Evolutionary conservation across 106 monocot species (phyloP).

Genomic region (Allium cepa): DNA sequence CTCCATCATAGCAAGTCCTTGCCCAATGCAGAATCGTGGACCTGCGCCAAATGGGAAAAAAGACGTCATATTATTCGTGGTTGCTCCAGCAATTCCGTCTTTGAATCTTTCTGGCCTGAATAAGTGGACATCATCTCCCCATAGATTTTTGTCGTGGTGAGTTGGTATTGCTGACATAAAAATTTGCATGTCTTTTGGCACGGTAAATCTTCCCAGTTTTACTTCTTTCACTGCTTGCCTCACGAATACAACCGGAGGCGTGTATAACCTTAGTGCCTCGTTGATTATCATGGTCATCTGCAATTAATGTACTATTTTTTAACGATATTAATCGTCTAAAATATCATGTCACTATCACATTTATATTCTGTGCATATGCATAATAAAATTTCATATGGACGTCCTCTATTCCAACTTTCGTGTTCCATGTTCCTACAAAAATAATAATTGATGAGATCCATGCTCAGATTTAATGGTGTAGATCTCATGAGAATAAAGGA

Average conservation of each 20-base stretch:
- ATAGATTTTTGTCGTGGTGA: slow-evolving; percentile 16
- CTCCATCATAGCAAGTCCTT: slow-evolving; percentile 22
- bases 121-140: slow-evolving; percentile 21
- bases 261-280: slow-evolving; percentile 45
- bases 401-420: too few species aligned
- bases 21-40: slow-evolving; percentile 18
- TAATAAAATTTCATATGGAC: too few species aligned
- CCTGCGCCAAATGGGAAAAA: slow-evolving; percentile 21
- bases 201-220: slow-evolving; percentile 15
- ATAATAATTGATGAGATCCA: too few species aligned
- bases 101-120: slow-evolving; percentile 24
- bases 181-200: slow-evolving; percentile 23
- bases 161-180: slow-evolving; percentile 15
- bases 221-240: not conserved
- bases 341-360: too few species aligned
- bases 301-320: not conserved
- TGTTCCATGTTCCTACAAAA: too few species aligned
- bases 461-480: too few species aligned
- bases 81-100: not conserved
- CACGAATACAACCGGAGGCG: slow-evolving; percentile 16
- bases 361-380: too few species aligned
- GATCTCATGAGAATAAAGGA: too few species aligned
- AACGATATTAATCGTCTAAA: too few species aligned
- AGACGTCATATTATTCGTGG: not conserved
- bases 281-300: slow-evolving; percentile 51